phyloP scores from a whole-genome alignment of 352 stramenopile genomes.

The Globisporangium nunn region DNA sequence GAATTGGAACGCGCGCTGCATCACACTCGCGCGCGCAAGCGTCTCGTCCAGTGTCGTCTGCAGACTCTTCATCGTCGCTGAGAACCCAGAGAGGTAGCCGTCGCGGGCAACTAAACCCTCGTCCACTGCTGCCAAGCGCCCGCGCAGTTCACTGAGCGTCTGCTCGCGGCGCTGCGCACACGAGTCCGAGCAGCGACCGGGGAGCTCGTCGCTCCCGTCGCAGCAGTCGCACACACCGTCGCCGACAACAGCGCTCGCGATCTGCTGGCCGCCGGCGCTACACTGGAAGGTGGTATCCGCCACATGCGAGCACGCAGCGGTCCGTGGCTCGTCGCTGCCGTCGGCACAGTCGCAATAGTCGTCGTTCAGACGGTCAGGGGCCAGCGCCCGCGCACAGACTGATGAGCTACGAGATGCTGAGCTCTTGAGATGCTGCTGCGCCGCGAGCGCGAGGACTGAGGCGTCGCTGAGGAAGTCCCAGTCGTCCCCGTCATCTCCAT shows the following conservation, averaged over 20 bases:
- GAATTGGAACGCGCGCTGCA: conserved; percentile 25
- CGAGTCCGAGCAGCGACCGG: conserved; percentile 26
- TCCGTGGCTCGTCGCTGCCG: conserved; percentile 87
- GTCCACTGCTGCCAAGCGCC: conserved; percentile 18
- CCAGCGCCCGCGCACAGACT: conserved; percentile 31
- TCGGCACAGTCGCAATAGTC: conserved; percentile 93
- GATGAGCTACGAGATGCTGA: not conserved
- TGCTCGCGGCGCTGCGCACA: conserved; percentile 23
- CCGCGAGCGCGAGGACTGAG: conserved; percentile 22
- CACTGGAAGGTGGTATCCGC: conserved; percentile 31
- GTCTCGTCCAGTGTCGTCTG: conserved; percentile 21
- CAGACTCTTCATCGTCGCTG: conserved; percentile 20
- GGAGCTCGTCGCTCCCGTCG: conserved; percentile 91
- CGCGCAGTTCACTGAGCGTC: conserved; percentile 15
- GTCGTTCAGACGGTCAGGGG: conserved; percentile 72
- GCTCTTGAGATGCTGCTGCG: conserved; percentile 8
- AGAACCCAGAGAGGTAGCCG: conserved; percentile 18
- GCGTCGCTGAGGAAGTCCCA: conserved; percentile 65
- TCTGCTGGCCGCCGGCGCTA: conserved; percentile 17
- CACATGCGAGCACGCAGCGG: conserved; percentile 60
- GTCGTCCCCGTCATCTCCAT: conserved; percentile 29
- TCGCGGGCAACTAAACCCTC: conserved; percentile 16
- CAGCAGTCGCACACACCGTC: conserved; percentile 98
- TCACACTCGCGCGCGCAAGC: conserved; percentile 4
- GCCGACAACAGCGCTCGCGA: conserved; percentile 57